Evolutionary conservation across 1,139 yeast species (phyloP).

Genomic region (Taphrina sp.): DNA sequence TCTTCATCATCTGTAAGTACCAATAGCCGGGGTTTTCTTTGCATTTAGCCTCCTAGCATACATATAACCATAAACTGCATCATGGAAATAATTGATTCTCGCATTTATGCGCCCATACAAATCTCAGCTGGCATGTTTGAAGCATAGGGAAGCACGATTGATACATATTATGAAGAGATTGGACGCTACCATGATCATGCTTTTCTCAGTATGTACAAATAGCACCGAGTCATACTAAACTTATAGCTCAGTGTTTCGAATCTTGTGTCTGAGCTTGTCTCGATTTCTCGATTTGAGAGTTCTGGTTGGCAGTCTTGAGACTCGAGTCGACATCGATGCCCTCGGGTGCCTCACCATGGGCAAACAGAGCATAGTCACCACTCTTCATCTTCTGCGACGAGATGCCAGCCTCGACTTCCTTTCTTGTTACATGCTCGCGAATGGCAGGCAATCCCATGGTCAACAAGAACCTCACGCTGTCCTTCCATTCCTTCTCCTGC

Average conservation of each 20-base stretch:
- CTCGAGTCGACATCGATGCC: constrained; percentile 26
- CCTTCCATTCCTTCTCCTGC: constrained; percentile 53
- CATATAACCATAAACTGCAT: too few species aligned
- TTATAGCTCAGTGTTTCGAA: constrained; percentile 4
- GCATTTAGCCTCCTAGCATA: too few species aligned
- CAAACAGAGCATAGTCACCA: constrained; percentile 23
- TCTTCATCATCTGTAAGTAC: too few species aligned
- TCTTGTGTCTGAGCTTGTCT: constrained; percentile 7
- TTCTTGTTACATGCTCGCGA: constrained; percentile 32
- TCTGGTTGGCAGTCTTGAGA: constrained; percentile 22
- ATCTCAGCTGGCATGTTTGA: too few species aligned
- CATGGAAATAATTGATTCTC: too few species aligned
- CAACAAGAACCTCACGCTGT: constrained; percentile 45
- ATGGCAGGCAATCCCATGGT: constrained; percentile 47
- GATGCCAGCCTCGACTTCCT: constrained; percentile 36
- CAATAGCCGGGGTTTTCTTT: too few species aligned
- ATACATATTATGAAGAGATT: too few species aligned
- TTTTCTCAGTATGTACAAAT: too few species aligned
- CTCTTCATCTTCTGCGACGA: constrained; percentile 6
- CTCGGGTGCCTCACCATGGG: constrained; percentile 28
- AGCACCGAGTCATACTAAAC: too few species aligned
- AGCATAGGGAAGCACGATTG: too few species aligned
- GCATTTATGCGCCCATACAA: too few species aligned
- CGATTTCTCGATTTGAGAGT: constrained; percentile 2
- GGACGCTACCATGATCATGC: too few species aligned